These are phyloP conservation scores for Coelastrella sp. DNA, from an alignment of 139 green algal species.

Conservation along the genomic window DNA sequence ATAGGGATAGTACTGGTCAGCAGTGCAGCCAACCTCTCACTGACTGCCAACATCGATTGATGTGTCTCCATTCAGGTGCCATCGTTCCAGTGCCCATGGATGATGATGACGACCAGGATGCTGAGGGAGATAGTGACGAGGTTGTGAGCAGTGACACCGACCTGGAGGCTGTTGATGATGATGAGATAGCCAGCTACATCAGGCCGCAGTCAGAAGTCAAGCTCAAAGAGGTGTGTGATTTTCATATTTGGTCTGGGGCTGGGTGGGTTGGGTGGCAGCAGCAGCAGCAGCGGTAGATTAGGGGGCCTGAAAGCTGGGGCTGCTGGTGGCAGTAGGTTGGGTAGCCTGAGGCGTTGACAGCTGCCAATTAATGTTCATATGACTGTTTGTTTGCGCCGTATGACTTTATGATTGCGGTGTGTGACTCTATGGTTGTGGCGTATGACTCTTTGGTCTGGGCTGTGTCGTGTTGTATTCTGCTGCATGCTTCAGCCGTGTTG, in stretches of 20 bases:
- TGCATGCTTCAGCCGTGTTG: no score
- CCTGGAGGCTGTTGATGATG: constrained; percentile 42
- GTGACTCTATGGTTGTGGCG: no score
- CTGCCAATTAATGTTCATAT: no score
- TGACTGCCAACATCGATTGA: no score
- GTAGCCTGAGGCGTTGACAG: background rate
- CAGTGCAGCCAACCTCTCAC: no score
- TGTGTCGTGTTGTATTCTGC: no score
- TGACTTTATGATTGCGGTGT: no score
- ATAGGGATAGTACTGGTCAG: no score
- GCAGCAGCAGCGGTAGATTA: background rate
- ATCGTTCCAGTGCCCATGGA: background rate
- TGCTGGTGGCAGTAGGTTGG: constrained; percentile 16
- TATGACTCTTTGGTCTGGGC: no score
- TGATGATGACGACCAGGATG: constrained; percentile 4
- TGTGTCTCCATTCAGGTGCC: no score
- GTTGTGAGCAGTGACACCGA: background rate
- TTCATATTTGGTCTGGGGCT: background rate
- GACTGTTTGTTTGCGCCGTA: no score
- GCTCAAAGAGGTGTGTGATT: constrained; percentile 47
- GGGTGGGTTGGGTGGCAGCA: background rate
- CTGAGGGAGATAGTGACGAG: background rate
- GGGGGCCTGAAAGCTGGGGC: background rate
- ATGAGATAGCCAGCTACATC: constrained; percentile 49
- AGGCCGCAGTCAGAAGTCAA: constrained; percentile 44